phyloP scores from a whole-genome alignment of 140 eudicot species.

The Cichorium intybus region DNA sequence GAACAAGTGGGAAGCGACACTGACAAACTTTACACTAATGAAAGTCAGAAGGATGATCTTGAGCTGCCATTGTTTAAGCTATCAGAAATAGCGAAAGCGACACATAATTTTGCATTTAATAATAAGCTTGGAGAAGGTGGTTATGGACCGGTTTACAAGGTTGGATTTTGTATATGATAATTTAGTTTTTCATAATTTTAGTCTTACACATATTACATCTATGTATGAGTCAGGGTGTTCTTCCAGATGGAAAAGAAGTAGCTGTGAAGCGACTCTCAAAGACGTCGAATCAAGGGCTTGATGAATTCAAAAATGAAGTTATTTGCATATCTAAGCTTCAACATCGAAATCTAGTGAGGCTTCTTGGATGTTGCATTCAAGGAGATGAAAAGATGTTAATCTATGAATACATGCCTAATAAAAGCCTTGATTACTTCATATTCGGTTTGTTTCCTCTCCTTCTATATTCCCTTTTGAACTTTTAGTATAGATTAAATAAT shows the following conservation, averaged over 20 bases:
- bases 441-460: conserved; percentile 33
- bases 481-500: neutral
- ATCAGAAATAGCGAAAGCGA: conserved; percentile 20
- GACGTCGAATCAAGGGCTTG: conserved; percentile 47
- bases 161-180: neutral
- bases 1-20: neutral
- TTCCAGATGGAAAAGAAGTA: conserved; percentile 43
- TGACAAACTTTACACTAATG: conserved; percentile 4
- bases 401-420: conserved; percentile 54
- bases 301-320: conserved; percentile 48
- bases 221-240: conserved; percentile 30
- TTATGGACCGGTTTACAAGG: conserved; percentile 42
- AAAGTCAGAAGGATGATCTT: conserved; percentile 19
- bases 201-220: too few species aligned
- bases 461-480: neutral
- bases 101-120: conserved; percentile 21
- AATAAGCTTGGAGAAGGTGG: conserved; percentile 46
- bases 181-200: neutral
- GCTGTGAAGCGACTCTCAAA: conserved; percentile 50
- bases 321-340: conserved; percentile 53
- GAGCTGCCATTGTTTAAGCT: conserved; percentile 30
- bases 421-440: conserved; percentile 49
- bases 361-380: conserved; percentile 54
- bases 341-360: conserved; percentile 50
- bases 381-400: conserved; percentile 45